Percentiles rank a stretch among this genome's conserved stretches.
Conservation (phyloP, 2,329 filamentous ascomycete species). For the Penicillium sp. region DNA sequence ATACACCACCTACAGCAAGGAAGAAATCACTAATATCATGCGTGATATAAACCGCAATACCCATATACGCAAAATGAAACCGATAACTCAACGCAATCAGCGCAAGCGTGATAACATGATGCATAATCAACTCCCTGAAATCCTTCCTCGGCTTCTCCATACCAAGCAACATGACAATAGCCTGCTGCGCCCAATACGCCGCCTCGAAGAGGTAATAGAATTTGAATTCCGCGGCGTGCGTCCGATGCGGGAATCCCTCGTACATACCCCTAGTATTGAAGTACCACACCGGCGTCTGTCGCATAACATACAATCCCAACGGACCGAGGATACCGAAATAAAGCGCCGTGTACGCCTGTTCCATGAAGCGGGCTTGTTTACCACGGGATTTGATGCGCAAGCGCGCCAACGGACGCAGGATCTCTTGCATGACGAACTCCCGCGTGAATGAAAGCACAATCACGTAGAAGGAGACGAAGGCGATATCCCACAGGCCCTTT, state of each 20-base stretch:
- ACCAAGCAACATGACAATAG: conserved; percentile 77
- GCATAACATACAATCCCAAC: conserved; percentile 85
- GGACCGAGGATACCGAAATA: conserved; percentile 82
- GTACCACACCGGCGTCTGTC: conserved; percentile 85
- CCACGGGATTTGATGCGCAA: conserved; percentile 67
- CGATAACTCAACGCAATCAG: conserved; percentile 84
- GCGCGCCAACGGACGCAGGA: conserved; percentile 73
- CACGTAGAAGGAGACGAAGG: conserved; percentile 83
- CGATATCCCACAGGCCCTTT: conserved; percentile 81
- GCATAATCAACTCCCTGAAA: conserved; percentile 84
- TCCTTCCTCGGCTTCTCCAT: conserved; percentile 91
- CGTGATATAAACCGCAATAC: conserved; percentile 84
- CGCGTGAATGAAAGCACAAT: conserved; percentile 85
- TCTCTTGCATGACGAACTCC: conserved; percentile 89
- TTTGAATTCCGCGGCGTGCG: conserved; percentile 78
- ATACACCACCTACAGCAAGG: conserved; percentile 63
- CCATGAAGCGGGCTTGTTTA: conserved; percentile 89
- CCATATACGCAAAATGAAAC: conserved; percentile 94
- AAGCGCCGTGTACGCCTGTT: conserved; percentile 86
- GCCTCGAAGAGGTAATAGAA: conserved; percentile 92
- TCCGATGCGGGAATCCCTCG: conserved; percentile 77
- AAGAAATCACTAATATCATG: conserved; percentile 94
- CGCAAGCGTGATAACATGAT: conserved; percentile 81
- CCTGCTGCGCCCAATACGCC: conserved; percentile 91
- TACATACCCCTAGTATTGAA: conserved; percentile 89